phyloP scores from a whole-genome alignment of 164 flowering plant genomes.

The Berberis thunbergii region DNA sequence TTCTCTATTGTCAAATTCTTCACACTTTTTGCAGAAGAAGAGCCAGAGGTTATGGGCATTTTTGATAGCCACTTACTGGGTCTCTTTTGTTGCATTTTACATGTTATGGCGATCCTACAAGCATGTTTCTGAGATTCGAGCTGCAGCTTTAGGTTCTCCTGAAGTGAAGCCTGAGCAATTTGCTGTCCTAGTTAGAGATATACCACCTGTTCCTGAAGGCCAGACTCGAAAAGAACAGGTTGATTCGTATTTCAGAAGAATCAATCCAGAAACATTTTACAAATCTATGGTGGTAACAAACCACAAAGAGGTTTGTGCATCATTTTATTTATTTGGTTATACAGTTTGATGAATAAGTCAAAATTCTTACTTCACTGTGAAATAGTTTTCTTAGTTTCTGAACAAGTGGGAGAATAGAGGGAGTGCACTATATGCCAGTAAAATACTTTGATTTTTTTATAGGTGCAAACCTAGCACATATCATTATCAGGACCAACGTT shows the following conservation, averaged over 20 bases:
- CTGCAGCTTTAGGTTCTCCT: constrained; percentile 47
- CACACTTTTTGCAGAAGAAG: constrained; percentile 30
- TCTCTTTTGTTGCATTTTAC: constrained; percentile 65
- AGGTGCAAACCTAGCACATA: no score
- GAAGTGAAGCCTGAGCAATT: constrained; percentile 68
- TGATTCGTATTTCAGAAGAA: constrained; percentile 64
- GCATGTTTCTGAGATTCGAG: constrained; percentile 65
- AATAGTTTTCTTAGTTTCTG: no score
- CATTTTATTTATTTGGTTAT: background rate
- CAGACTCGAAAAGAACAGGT: constrained; percentile 80
- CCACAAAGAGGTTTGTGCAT: constrained; percentile 50
- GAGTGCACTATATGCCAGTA: no score
- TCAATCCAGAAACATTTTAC: constrained; percentile 81
- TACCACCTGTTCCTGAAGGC: constrained; percentile 52
- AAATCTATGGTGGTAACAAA: constrained; percentile 68
- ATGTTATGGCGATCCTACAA: constrained; percentile 79
- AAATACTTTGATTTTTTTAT: no score
- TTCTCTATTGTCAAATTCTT: background rate
- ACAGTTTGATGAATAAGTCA: no score
- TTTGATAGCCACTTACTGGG: constrained; percentile 57
- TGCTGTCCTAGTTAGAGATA: constrained; percentile 75
- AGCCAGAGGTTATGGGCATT: constrained; percentile 84
- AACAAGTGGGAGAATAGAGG: no score
- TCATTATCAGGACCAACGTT: no score
- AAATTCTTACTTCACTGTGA: no score